phyloP scores from a whole-genome alignment of 805 yeast genomes.

The Metschnikowia kofuensis region DNA sequence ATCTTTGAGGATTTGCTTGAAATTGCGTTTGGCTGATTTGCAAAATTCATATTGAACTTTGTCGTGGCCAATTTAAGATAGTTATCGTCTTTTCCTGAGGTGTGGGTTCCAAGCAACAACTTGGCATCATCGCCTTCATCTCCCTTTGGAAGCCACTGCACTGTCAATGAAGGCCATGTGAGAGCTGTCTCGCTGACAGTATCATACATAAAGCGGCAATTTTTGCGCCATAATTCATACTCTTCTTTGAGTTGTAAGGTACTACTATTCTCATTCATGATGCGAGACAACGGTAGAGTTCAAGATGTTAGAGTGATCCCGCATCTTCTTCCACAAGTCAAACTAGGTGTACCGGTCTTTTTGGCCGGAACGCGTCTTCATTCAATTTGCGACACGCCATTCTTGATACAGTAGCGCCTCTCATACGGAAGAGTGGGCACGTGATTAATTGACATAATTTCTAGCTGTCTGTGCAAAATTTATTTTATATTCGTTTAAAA shows the following conservation, averaged over 20 bases:
- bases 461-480: no score
- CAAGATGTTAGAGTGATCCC: neutral
- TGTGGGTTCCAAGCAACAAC: conserved; percentile 67
- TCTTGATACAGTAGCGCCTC: no score
- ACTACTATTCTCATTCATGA: conserved; percentile 11
- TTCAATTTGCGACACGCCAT: neutral
- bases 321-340: neutral
- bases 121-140: conserved; percentile 37
- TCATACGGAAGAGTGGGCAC: no score
- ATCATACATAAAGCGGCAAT: conserved; percentile 79
- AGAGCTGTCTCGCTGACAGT: conserved; percentile 77
- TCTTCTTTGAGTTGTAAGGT: conserved; percentile 51
- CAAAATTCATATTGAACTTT: conserved; percentile 42
- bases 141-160: conserved; percentile 67
- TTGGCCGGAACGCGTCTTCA: neutral
- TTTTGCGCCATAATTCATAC: conserved; percentile 76
- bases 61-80: conserved; percentile 65
- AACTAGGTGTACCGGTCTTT: neutral
- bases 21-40: neutral
- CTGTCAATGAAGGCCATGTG: conserved; percentile 78
- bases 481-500: no score
- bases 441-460: no score
- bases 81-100: conserved; percentile 65
- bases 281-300: neutral
- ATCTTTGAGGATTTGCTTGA: conserved; percentile 50